These are phyloP conservation scores for Pseudopithomyces chartarum DNA, from an alignment of 2,329 filamentous ascomycete species.

Conservation along the genomic window DNA sequence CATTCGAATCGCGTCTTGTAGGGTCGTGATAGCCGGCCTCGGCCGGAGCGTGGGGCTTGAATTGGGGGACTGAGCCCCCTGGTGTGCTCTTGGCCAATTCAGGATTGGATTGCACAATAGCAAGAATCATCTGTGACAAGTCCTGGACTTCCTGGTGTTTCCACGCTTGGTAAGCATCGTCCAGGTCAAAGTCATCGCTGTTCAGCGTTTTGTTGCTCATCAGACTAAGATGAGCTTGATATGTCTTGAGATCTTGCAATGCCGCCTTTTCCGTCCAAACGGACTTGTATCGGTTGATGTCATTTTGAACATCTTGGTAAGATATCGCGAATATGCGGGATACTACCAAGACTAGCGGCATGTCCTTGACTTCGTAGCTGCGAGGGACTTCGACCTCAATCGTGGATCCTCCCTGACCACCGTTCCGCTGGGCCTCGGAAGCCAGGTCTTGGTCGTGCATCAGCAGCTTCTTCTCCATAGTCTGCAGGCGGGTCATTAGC, in stretches of 20 bases:
- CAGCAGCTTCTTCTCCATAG: conserved; percentile 89
- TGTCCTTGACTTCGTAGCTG: conserved; percentile 93
- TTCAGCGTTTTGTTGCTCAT: conserved; percentile 77
- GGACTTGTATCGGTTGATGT: conserved; percentile 80
- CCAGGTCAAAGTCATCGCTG: conserved; percentile 85
- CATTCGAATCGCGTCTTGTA: conserved; percentile 52
- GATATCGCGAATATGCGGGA: conserved; percentile 83
- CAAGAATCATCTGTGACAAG: conserved; percentile 90
- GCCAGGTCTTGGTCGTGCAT: conserved; percentile 91
- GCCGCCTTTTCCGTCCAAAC: conserved; percentile 92
- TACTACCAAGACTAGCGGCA: conserved; percentile 89
- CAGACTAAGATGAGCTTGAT: conserved; percentile 85
- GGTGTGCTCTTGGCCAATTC: conserved; percentile 80
- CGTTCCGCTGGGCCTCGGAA: conserved; percentile 62
- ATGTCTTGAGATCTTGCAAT: conserved; percentile 87
- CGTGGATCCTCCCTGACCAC: conserved; percentile 64
- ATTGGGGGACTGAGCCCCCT: conserved; percentile 61
- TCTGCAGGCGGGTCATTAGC: conserved; percentile 75
- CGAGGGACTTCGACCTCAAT: conserved; percentile 83
- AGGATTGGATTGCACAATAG: conserved; percentile 84
- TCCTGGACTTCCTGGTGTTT: conserved; percentile 87
- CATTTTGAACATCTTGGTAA: conserved; percentile 79
- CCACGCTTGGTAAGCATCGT: conserved; percentile 88
- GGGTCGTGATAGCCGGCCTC: conserved; percentile 54
- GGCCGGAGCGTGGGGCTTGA: conserved; percentile 50